Percentiles rank a stretch among this genome's conserved stretches.
Conservation (phyloP, 2,329 filamentous ascomycete species). For the Beauveria sp. region DNA sequence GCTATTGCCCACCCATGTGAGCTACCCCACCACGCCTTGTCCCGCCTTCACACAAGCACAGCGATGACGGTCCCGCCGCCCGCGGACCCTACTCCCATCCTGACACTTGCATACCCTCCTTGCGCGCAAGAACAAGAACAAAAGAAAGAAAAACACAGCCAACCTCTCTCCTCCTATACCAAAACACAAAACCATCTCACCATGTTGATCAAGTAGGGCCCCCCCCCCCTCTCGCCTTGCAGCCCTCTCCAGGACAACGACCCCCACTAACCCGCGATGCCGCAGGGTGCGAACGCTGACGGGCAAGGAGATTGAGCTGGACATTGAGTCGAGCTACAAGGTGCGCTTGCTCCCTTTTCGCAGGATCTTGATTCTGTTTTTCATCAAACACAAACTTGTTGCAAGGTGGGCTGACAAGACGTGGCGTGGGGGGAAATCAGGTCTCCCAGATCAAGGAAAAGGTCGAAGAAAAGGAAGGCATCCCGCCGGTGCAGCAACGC, state of each 20-base stretch:
- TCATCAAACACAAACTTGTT: no score
- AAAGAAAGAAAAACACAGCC: not conserved
- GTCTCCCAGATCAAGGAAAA: constrained; percentile 97
- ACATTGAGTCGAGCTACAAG: constrained; percentile 92
- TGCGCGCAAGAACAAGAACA: not conserved
- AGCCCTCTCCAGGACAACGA: no score
- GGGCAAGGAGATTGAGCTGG: constrained; percentile 97
- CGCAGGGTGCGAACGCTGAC: constrained; percentile 90
- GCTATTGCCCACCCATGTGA: not conserved
- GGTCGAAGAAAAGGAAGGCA: constrained; percentile 98
- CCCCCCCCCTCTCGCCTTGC: not conserved
- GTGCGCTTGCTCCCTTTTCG: constrained; percentile 37
- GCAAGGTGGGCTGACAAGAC: not conserved
- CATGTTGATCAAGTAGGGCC: constrained; percentile 45
- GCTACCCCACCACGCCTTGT: constrained; percentile 4
- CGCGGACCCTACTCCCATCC: not conserved
- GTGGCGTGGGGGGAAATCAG: constrained; percentile 35
- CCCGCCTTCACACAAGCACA: not conserved
- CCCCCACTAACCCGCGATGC: not conserved
- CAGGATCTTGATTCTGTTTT: no score
- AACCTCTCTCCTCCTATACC: not conserved
- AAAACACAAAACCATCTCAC: constrained; percentile 6
- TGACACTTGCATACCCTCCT: not conserved
- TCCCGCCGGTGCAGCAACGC: constrained; percentile 92
- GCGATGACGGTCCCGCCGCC: constrained; percentile 6